Evolutionary conservation across 1,284 basidiomycete species (phyloP).

Genomic region (Flammula alnicola): DNA sequence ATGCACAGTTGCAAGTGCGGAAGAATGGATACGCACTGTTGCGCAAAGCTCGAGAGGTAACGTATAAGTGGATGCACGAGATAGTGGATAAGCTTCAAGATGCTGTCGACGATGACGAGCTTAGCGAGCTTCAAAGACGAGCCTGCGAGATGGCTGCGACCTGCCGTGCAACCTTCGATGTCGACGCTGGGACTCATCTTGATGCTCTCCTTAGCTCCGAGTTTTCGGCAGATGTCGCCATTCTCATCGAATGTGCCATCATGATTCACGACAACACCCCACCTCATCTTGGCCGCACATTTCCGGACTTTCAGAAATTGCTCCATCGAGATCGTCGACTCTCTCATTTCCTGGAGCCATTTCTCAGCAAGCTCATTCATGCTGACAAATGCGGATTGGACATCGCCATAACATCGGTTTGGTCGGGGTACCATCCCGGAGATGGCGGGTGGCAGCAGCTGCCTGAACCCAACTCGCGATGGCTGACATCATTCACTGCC

Average conservation of each 20-base stretch:
- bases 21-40: conserved; percentile 27
- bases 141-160: conserved; percentile 40
- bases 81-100: conserved; percentile 30
- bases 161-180: conserved; percentile 47
- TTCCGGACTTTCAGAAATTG: conserved; percentile 25
- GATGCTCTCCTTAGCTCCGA: conserved; percentile 25
- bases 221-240: conserved; percentile 30
- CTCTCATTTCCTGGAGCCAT: conserved; percentile 31
- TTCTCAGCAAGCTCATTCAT: conserved; percentile 19
- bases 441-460: conserved; percentile 35
- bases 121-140: conserved; percentile 28
- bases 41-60: conserved; percentile 32
- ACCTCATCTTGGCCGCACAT: background rate
- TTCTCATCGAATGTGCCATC: conserved; percentile 41
- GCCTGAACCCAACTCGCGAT: conserved; percentile 35
- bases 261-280: conserved; percentile 35
- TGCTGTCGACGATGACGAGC: conserved; percentile 22
- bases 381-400: conserved; percentile 33
- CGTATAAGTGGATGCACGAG: conserved; percentile 41
- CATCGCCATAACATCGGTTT: conserved; percentile 37
- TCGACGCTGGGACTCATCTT: conserved; percentile 27
- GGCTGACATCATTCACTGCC: conserved; percentile 37
- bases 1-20: conserved; percentile 5
- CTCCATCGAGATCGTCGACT: conserved; percentile 31
- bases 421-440: conserved; percentile 38